Conservation (phyloP, 768 basidiomycete genomes). For the Suillus clintonianus region DNA sequence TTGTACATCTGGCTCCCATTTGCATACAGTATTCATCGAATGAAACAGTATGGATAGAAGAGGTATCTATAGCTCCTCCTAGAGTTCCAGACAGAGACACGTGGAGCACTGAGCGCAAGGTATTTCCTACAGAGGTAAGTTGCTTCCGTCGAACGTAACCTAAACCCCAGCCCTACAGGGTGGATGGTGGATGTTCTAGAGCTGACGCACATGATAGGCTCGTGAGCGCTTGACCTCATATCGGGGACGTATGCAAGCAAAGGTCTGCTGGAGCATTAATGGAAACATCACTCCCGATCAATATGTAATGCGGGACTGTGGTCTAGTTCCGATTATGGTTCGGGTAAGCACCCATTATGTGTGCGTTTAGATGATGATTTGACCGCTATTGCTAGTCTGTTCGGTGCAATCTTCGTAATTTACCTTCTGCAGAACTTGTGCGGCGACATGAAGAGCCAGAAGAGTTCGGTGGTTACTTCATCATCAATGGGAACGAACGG, state of each 20-base stretch:
- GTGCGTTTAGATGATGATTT: neutral
- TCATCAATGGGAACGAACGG: slow-evolving; percentile 98
- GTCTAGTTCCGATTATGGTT: slow-evolving; percentile 95
- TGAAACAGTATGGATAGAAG: slow-evolving; percentile 85
- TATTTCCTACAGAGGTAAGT: slow-evolving; percentile 87
- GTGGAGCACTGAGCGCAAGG: slow-evolving; percentile 68
- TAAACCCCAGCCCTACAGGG: neutral
- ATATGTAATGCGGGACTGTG: slow-evolving; percentile 79
- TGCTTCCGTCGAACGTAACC: neutral
- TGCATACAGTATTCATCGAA: slow-evolving; percentile 7
- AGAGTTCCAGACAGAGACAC: slow-evolving; percentile 86
- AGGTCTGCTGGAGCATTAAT: slow-evolving; percentile 81
- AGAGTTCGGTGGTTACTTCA: slow-evolving; percentile 98
- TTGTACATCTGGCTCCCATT: slow-evolving; percentile 19
- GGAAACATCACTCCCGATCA: slow-evolving; percentile 65
- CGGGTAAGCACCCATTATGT: slow-evolving; percentile 58
- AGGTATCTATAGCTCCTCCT: slow-evolving; percentile 80
- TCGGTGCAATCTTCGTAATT: slow-evolving; percentile 85
- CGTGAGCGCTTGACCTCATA: slow-evolving; percentile 93
- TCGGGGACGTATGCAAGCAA: slow-evolving; percentile 84
- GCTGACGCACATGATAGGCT: slow-evolving; percentile 51
- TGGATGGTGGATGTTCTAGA: neutral
- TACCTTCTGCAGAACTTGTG: slow-evolving; percentile 87
- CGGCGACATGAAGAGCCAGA: slow-evolving; percentile 93
- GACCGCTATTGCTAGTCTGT: slow-evolving; percentile 58